phyloP scores from a whole-genome alignment of 352 stramenopile species.

The Saprolegnia parasitica region DNA sequence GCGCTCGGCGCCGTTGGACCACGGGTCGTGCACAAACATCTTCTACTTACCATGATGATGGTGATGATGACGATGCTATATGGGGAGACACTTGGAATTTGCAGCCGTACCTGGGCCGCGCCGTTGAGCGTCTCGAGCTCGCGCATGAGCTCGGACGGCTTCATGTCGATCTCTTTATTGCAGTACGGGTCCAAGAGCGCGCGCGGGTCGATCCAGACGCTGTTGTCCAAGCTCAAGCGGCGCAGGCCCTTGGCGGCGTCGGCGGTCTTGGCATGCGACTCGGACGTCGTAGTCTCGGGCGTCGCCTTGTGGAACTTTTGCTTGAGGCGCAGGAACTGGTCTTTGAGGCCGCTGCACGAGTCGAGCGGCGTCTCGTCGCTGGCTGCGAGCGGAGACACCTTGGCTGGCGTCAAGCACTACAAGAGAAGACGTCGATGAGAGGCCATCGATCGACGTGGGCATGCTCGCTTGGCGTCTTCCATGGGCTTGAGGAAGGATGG shows the following conservation, averaged over 20 bases:
- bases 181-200: constrained; percentile 3
- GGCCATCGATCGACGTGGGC: no score
- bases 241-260: constrained; percentile 12
- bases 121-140: constrained; percentile 31
- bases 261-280: constrained; percentile 13
- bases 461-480: background rate
- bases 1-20: constrained; percentile 50
- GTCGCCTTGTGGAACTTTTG: constrained; percentile 50
- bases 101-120: constrained; percentile 13
- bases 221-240: constrained; percentile 24
- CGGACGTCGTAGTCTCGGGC: constrained; percentile 33
- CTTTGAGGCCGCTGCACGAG: constrained; percentile 59
- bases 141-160: constrained; percentile 29
- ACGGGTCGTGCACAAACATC: constrained; percentile 33
- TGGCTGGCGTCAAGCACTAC: background rate
- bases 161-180: constrained; percentile 31
- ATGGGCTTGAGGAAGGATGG: background rate
- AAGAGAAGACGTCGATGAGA: background rate
- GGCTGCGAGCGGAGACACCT: background rate
- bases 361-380: background rate
- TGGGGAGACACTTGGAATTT: no score
- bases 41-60: constrained; percentile 29
- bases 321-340: constrained; percentile 79
- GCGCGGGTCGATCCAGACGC: constrained; percentile 7
- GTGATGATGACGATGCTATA: background rate